Percentiles rank a stretch among this genome's conserved stretches.
phyloP scores from a whole-genome alignment of 2,329 filamentous ascomycete species.

The Pseudogymnoascus sp. region DNA sequence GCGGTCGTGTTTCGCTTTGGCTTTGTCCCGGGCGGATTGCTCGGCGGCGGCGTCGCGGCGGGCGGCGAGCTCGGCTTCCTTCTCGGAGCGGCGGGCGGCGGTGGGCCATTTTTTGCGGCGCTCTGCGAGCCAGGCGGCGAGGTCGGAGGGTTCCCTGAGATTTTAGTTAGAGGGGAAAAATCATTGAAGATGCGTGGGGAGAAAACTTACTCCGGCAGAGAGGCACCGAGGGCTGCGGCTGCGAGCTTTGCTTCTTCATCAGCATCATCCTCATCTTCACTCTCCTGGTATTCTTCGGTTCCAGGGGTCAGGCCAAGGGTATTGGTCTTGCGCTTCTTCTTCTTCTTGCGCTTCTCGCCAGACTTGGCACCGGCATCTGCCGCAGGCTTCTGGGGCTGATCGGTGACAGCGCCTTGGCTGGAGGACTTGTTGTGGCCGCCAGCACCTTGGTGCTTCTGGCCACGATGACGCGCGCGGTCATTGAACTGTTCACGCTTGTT shows the following conservation, averaged over 20 bases:
- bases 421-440: constrained; percentile 15
- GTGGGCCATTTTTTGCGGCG: constrained; percentile 76
- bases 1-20: constrained; percentile 34
- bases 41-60: constrained; percentile 22
- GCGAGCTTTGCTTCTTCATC: constrained; percentile 48
- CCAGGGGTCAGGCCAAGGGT: constrained; percentile 61
- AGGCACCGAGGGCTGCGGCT: constrained; percentile 25
- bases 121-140: constrained; percentile 73
- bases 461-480: constrained; percentile 26
- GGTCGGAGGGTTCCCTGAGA: constrained; percentile 48
- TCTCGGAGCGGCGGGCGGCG: constrained; percentile 57
- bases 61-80: constrained; percentile 40
- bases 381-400: constrained; percentile 42
- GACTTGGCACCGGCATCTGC: constrained; percentile 34
- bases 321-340: constrained; percentile 65
- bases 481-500: constrained; percentile 31
- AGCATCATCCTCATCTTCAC: constrained; percentile 58
- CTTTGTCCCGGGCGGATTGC: constrained; percentile 16
- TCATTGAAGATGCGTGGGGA: constrained; percentile 24
- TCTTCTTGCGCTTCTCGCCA: constrained; percentile 38
- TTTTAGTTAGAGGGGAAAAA: constrained; percentile 19
- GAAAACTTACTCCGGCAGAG: constrained; percentile 30
- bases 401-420: constrained; percentile 25
- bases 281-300: constrained; percentile 43
- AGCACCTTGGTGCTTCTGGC: constrained; percentile 14